phyloP scores from a whole-genome alignment of 768 basidiomycete species.

The Pisolithus tinctorius region DNA sequence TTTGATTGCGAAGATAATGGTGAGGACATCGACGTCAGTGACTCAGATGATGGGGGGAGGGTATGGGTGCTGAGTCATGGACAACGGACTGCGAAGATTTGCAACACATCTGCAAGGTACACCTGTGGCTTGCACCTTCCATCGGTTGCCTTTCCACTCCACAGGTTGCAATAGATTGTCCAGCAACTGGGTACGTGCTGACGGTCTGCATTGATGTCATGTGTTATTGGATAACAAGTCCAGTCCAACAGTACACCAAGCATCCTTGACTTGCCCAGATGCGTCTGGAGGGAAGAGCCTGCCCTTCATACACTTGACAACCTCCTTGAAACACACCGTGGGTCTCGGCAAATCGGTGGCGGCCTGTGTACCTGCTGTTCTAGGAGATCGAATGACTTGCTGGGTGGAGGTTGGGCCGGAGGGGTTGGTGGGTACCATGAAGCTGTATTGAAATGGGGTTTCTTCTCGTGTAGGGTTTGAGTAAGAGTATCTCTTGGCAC shows the following conservation, averaged over 20 bases:
- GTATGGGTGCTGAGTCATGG: slow-evolving; percentile 11
- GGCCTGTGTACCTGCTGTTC: slow-evolving; percentile 3
- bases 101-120: slow-evolving; percentile 26
- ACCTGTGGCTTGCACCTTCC: slow-evolving; percentile 34
- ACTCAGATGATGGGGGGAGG: slow-evolving; percentile 18
- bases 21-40: slow-evolving; percentile 19
- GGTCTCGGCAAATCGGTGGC: slow-evolving; percentile 18
- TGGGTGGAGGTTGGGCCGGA: slow-evolving; percentile 15
- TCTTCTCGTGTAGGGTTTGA: slow-evolving; percentile 10
- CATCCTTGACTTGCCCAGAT: slow-evolving; percentile 26
- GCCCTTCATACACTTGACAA: too few species aligned
- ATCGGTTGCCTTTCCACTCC: slow-evolving; percentile 35
- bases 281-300: slow-evolving; percentile 43
- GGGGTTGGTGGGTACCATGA: slow-evolving; percentile 21
- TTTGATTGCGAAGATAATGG: slow-evolving; percentile 29
- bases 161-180: slow-evolving; percentile 38
- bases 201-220: slow-evolving; percentile 14
- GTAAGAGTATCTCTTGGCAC: slow-evolving; percentile 2
- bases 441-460: slow-evolving; percentile 27
- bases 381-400: slow-evolving; percentile 10
- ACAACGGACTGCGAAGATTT: slow-evolving; percentile 7
- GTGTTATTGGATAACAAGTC: slow-evolving; percentile 6
- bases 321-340: slow-evolving; percentile 39
- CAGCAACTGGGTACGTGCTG: slow-evolving; percentile 32
- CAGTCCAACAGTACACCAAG: slow-evolving; percentile 22